Evolutionary conservation across 228 moss, liverwort and hornwort genomes (phyloP).

Genomic region (Sphagnum magellanicum): DNA sequence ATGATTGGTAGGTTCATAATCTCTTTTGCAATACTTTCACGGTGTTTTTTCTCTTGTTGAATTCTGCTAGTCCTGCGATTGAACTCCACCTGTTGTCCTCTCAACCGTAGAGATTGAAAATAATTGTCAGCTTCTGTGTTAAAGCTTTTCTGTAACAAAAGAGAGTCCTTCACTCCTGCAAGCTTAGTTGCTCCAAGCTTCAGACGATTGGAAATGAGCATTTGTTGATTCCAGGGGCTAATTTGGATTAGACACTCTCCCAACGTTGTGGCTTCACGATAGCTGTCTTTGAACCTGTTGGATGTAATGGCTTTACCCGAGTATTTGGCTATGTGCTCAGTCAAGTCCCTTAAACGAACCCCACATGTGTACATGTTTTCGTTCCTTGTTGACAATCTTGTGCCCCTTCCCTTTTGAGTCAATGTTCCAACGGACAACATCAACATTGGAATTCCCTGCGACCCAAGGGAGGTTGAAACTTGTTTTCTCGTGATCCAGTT

Average conservation of each 20-base stretch:
- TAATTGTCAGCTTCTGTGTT: background rate
- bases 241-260: background rate
- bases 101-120: background rate
- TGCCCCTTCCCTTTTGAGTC: background rate
- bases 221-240: background rate
- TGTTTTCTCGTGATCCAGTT: background rate
- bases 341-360: background rate
- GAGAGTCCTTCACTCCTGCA: background rate
- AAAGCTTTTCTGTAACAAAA: conserved; percentile 5
- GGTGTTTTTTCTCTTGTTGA: no score
- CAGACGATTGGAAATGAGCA: background rate
- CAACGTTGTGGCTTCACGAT: background rate
- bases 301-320: background rate
- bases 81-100: background rate
- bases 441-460: background rate
- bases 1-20: no score
- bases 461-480: background rate
- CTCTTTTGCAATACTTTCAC: no score
- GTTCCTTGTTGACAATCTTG: background rate
- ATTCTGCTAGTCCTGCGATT: no score
- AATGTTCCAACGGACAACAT: background rate
- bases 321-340: background rate
- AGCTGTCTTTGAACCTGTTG: background rate
- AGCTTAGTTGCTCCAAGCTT: background rate
- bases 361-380: background rate